phyloP scores from a whole-genome alignment of 441 rosid species.

The Corymbia calophylla region DNA sequence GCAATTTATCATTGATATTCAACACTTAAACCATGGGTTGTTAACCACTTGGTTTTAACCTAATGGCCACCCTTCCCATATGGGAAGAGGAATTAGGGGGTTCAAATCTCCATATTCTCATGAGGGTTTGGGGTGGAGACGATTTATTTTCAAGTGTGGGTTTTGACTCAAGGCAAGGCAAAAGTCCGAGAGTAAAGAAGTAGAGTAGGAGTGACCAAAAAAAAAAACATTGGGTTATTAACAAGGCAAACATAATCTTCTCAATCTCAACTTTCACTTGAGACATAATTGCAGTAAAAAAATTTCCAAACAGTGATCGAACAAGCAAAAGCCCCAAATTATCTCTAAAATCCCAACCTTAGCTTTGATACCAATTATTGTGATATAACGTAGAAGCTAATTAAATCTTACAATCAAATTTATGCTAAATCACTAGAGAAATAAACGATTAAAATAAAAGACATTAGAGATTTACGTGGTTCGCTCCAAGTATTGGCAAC shows the following conservation, averaged over 20 bases:
- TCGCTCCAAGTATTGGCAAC: background rate
- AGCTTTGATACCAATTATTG: background rate
- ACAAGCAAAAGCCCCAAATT: background rate
- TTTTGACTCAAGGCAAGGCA: no score
- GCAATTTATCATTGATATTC: background rate
- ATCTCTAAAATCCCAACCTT: background rate
- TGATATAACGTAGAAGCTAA: background rate
- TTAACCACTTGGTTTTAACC: background rate
- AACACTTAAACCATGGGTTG: background rate
- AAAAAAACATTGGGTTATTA: background rate
- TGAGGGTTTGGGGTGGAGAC: no score
- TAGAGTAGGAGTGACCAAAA: no score
- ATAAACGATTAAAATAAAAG: background rate
- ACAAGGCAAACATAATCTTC: background rate
- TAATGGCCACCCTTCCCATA: no score
- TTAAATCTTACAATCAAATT: background rate
- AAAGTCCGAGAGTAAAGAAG: no score
- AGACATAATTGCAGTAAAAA: background rate
- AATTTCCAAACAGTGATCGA: background rate
- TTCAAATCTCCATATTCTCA: no score
- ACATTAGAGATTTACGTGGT: background rate
- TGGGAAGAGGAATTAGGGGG: no score
- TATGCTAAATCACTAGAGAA: background rate
- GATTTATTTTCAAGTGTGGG: no score
- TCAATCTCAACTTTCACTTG: background rate